Evolutionary conservation across 139 green algal species (phyloP), one percentile per base, ranked within the genome.

Genomic region (Chlamydomonas sphaeroides): DNA sequence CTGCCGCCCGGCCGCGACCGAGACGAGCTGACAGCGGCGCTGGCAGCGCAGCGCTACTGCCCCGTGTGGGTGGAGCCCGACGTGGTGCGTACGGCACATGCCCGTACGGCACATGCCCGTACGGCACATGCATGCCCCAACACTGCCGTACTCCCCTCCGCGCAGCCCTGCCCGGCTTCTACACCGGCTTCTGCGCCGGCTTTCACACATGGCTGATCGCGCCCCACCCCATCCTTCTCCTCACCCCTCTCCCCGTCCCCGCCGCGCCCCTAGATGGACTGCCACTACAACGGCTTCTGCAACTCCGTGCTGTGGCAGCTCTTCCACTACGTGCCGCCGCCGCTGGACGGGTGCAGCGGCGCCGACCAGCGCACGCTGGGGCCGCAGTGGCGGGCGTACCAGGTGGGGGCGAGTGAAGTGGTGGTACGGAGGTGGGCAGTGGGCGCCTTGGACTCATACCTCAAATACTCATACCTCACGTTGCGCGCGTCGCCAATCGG

Each of bases 301-400:
- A 77, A 71, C 68, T 95, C 90, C 72, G 94, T 99, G 72, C 91
- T 99, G 68, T 99, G 97, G 97, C 94, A 96, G 90, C 92, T 99
- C 39, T 99, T 99, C 87, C 97, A 99, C 88, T 99, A 99, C 83
- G 96, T 99, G 61, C 95, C 97, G 11, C 92, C 99, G 23, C 95
- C 97, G 67, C 93, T 96, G 62, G 96, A 99, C 83, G 88, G 84
- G 59, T 94, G 89, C 88, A 95, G 94, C 79, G 92, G 98, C 62
- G 88, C 84, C 14, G 95, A 97, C 77, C 96, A 96, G 68, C 84
- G 90, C 28, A 96, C 93, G 42, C 90, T 98, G 83, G 85, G 94
- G 85, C 93, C 94, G 86, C 96, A 99, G 91, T 99, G 97, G 95
- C 84, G 89, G 36, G 96, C 84, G 25, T 88, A 89, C 71, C 86